These are phyloP conservation scores for Mortierella sp. DNA, from an alignment of 371 early-diverging fungal species.

Conservation along the genomic window DNA sequence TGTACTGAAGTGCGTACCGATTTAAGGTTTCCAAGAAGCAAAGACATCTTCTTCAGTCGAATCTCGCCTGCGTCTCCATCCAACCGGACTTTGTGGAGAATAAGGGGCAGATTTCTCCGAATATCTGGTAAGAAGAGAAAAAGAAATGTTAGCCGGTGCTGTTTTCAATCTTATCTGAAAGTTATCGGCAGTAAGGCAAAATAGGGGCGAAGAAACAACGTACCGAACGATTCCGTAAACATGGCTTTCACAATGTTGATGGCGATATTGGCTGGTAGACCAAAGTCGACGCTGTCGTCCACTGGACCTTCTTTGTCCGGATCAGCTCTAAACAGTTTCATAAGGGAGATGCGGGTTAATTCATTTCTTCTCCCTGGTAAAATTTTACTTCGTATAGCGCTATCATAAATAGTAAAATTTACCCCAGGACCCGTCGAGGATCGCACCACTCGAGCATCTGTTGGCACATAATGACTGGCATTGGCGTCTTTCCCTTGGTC, in stretches of 20 bases:
- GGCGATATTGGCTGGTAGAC: constrained; percentile 38
- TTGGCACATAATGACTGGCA: constrained; percentile 34
- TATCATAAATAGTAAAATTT: constrained; percentile 2
- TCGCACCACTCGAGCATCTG: constrained; percentile 52
- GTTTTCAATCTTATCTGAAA: too few species aligned
- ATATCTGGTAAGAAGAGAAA: not conserved
- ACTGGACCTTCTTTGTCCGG: constrained; percentile 14
- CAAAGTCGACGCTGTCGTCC: constrained; percentile 29
- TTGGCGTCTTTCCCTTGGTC: constrained; percentile 33
- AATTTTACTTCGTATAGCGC: not conserved
- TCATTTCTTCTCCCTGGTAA: too few species aligned
- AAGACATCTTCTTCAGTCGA: constrained; percentile 39
- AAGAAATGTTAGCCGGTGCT: not conserved
- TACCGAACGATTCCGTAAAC: constrained; percentile 37
- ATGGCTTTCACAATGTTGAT: constrained; percentile 40
- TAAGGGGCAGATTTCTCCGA: constrained; percentile 22
- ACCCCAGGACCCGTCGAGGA: constrained; percentile 47
- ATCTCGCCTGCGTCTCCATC: constrained; percentile 49
- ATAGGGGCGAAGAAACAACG: not conserved
- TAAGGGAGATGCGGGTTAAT: too few species aligned
- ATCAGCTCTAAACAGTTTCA: constrained; percentile 35
- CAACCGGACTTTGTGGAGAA: constrained; percentile 38
- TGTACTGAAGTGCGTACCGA: constrained; percentile 12
- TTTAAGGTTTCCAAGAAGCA: constrained; percentile 45
- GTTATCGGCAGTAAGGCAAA: too few species aligned